Evolutionary conservation across 129 eudicot genomes (phyloP).

Genomic region (Centella asiatica): DNA sequence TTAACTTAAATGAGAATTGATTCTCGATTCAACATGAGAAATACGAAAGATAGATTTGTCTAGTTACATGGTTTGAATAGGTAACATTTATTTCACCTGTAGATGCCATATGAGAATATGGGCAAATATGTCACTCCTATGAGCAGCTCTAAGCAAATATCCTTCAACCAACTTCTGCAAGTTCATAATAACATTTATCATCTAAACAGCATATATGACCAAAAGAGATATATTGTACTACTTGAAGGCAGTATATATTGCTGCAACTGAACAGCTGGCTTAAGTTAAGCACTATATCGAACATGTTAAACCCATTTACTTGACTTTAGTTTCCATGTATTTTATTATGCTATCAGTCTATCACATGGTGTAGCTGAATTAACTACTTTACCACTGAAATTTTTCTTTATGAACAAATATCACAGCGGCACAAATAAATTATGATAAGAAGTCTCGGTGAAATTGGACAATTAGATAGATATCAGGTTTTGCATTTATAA

Average conservation of each 20-base stretch:
- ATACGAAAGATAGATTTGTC: not conserved
- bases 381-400: too few relatives aligned
- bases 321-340: not conserved
- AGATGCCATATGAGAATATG: slow-evolving; percentile 99
- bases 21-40: not conserved
- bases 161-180: slow-evolving; percentile 93
- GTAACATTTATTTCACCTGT: too few relatives aligned
- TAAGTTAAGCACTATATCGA: not conserved
- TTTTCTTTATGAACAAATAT: not conserved
- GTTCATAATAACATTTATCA: not conserved
- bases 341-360: not conserved
- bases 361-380: too few relatives aligned
- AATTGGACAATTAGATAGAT: too few relatives aligned
- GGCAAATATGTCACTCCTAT: slow-evolving; percentile 87
- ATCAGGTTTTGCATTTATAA: too few relatives aligned
- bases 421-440: too few relatives aligned
- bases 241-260: slow-evolving; percentile 3
- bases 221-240: not conserved
- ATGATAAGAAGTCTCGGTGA: too few relatives aligned
- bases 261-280: slow-evolving; percentile 1
- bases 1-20: not conserved
- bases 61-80: not conserved
- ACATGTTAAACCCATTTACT: not conserved
- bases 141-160: slow-evolving; percentile 95
- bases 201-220: not conserved